These are phyloP conservation scores for Candida ipomoeae DNA, from an alignment of 805 yeast species.

Conservation along the genomic window DNA sequence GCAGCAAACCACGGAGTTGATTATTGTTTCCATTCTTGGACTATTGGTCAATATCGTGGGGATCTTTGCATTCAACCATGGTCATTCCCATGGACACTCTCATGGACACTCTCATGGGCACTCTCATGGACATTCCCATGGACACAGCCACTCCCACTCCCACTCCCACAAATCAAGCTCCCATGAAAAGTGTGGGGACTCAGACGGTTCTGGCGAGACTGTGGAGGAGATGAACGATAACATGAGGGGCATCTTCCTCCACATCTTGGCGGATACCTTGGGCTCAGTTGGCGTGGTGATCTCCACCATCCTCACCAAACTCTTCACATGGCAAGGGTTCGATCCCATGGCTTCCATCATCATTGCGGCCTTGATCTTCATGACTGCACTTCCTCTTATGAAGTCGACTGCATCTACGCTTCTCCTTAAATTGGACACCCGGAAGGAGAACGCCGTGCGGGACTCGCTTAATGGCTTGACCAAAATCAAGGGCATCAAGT, in stretches of 20 bases:
- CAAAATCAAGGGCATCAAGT: slow-evolving; percentile 70
- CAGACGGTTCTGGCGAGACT: slow-evolving; percentile 2
- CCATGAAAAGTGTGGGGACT: slow-evolving; percentile 6
- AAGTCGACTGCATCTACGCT: slow-evolving; percentile 75
- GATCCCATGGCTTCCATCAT: slow-evolving; percentile 91
- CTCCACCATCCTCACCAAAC: slow-evolving; percentile 73
- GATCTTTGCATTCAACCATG: slow-evolving; percentile 89
- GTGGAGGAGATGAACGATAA: slow-evolving; percentile 57
- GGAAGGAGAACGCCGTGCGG: slow-evolving; percentile 60
- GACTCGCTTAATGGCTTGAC: slow-evolving; percentile 64
- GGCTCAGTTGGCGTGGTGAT: slow-evolving; percentile 97
- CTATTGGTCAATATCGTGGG: slow-evolving; percentile 87
- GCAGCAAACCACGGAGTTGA: slow-evolving; percentile 75
- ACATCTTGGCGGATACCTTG: slow-evolving; percentile 89
- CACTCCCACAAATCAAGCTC: slow-evolving; percentile 11
- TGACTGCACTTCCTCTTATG: slow-evolving; percentile 80
- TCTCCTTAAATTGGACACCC: slow-evolving; percentile 55
- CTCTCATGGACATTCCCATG: slow-evolving; percentile 22
- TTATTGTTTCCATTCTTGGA: slow-evolving; percentile 82
- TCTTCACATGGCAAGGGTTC: slow-evolving; percentile 67
- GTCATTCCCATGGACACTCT: slow-evolving; percentile 42
- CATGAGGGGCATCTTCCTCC: slow-evolving; percentile 92
- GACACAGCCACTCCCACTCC: slow-evolving; percentile 13
- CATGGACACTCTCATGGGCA: slow-evolving; percentile 38
- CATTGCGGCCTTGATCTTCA: slow-evolving; percentile 74